phyloP scores from a whole-genome alignment of 768 basidiomycete species.

The Macrolepiota fuliginosa region DNA sequence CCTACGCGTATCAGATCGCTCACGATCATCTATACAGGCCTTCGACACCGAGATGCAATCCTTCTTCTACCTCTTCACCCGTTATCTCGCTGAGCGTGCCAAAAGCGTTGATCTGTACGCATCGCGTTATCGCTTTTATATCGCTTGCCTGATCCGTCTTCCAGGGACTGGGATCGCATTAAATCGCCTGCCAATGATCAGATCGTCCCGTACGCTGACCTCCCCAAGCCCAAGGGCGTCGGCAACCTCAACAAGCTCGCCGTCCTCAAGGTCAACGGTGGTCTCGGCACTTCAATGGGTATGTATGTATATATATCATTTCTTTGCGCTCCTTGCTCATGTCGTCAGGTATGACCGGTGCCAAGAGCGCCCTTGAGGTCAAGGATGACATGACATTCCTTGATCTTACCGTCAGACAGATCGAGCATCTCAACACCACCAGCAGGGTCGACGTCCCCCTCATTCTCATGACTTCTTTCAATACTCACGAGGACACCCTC shows the following conservation, averaged over 20 bases:
- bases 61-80: constrained; percentile 95
- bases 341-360: constrained; percentile 71
- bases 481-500: constrained; percentile 94
- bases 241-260: constrained; percentile 87
- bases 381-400: constrained; percentile 98
- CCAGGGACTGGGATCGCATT: constrained; percentile 87
- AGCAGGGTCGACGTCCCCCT: constrained; percentile 90
- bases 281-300: constrained; percentile 87
- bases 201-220: constrained; percentile 77
- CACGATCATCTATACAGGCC: constrained; percentile 43
- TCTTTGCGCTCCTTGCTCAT: neutral
- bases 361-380: constrained; percentile 93
- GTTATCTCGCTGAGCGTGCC: constrained; percentile 87
- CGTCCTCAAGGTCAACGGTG: constrained; percentile 90
- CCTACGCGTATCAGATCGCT: constrained; percentile 17
- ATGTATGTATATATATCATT: constrained; percentile 20
- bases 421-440: constrained; percentile 90
- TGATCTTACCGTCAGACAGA: constrained; percentile 90
- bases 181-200: constrained; percentile 83
- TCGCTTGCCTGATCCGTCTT: constrained; percentile 12
- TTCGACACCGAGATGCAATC: constrained; percentile 94
- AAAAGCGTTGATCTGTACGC: constrained; percentile 84
- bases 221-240: constrained; percentile 57
- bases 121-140: constrained; percentile 9
- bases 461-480: constrained; percentile 98